A percentile compares a stretch with the other conserved stretches of the same genome.
Conservation (phyloP, 495 filamentous ascomycete genomes). For the Bathelium albidoporum region DNA sequence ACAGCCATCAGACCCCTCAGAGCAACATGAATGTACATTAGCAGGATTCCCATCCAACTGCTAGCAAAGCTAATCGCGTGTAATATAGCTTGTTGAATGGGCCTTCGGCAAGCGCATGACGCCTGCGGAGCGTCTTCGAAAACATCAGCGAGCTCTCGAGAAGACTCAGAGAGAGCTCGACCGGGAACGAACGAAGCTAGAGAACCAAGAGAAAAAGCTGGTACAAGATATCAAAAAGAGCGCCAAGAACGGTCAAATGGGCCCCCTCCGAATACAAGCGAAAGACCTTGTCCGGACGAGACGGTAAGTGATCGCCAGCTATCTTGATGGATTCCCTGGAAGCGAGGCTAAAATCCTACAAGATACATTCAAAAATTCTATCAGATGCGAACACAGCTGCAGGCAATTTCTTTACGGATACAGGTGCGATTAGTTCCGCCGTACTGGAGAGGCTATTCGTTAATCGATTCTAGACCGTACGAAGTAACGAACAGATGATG, state of each 20-base stretch:
- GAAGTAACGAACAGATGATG: constrained; percentile 99
- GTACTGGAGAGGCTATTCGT: background rate
- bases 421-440: constrained; percentile 46
- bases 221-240: constrained; percentile 93
- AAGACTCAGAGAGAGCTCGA: constrained; percentile 95
- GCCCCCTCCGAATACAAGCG: constrained; percentile 91
- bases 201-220: constrained; percentile 97
- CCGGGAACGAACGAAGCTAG: constrained; percentile 83
- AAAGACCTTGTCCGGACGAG: constrained; percentile 92
- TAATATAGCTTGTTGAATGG: constrained; percentile 83
- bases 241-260: constrained; percentile 94
- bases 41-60: constrained; percentile 30
- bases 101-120: constrained; percentile 98
- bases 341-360: background rate
- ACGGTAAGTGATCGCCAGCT: constrained; percentile 42
- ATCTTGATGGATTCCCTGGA: background rate
- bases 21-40: constrained; percentile 51
- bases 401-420: constrained; percentile 88
- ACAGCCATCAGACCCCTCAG: background rate
- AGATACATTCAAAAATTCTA: constrained; percentile 98
- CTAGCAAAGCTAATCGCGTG: background rate
- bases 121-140: constrained; percentile 88
- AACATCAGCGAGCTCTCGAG: constrained; percentile 92
- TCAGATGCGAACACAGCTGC: constrained; percentile 90
- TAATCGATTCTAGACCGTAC: constrained; percentile 57